These are phyloP conservation scores for Marasmius sp. DNA, from an alignment of 1,284 basidiomycete species.

Conservation along the genomic window DNA sequence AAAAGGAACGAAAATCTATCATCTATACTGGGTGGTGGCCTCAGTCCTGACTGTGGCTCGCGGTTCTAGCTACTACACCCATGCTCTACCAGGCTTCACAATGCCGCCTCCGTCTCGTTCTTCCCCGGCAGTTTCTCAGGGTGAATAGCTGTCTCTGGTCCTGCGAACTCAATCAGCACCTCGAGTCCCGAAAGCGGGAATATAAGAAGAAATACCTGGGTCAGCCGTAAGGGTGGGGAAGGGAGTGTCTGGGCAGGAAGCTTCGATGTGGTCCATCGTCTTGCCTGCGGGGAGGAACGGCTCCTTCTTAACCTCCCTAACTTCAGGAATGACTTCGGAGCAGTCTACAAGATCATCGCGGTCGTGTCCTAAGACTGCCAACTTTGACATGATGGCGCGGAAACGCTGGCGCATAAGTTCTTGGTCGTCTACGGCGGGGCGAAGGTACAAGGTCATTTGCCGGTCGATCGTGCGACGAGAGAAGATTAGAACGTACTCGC, in stretches of 20 bases:
- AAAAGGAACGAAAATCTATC: no score
- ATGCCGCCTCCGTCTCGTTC: background rate
- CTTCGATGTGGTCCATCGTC: background rate
- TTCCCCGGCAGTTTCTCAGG: background rate
- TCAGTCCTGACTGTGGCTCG: no score
- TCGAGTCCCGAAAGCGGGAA: background rate
- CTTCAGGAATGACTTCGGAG: background rate
- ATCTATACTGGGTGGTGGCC: no score
- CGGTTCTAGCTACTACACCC: no score
- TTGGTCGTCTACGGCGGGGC: slow-evolving; percentile 1
- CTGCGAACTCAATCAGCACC: background rate
- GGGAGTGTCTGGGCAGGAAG: background rate
- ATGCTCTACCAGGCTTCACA: background rate
- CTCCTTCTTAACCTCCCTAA: background rate
- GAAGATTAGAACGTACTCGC: slow-evolving; percentile 18
- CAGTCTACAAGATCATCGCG: slow-evolving; percentile 1
- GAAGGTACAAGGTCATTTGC: background rate
- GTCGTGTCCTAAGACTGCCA: slow-evolving; percentile 7
- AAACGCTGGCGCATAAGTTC: slow-evolving; percentile 1
- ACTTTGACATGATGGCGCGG: slow-evolving; percentile 12
- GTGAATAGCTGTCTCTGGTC: background rate
- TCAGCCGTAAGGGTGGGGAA: background rate
- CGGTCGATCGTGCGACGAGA: background rate
- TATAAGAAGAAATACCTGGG: background rate
- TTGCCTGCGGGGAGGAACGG: background rate